Base-by-base conservation (phyloP, 805 yeast genomes). In the Jamesozyma spencerorum region DNA sequence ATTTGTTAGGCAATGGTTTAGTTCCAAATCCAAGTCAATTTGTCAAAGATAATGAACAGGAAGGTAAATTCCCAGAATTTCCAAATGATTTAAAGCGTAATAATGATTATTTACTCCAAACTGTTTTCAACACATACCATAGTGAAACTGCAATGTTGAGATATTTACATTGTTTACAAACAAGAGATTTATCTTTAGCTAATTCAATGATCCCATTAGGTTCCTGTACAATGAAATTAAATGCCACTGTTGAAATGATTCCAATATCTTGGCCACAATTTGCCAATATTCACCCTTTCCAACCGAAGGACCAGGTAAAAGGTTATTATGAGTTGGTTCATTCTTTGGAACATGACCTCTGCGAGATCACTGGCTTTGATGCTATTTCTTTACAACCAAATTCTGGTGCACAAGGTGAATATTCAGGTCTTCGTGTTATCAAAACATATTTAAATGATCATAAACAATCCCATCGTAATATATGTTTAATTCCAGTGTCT, bases 321-420 rank as follows among this genome's bases (percentile, higher is more conserved):
- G 98, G 98, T 30, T 92, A 90, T 64, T 60, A 72, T 49, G 81
- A 83, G 57, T 65, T 92, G 44, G 76, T 88, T 38, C 57, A 63
- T 18, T 94, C 85, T 57, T 74, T 92, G 27, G 95, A 85, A 61
- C 66, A 70, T 29, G 97, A 92, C 63, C 70, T 92, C 50, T 84
- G 88, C 42, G 85, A 83, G 48, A 88, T 92, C 48, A 90, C 98
- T 10, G 97, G 97, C 0, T 86, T 92, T 55, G 85, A 79, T 45
- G 90, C 85, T 31, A 81, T 94, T 17, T 84, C 97, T 2, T 68
- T 85, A 44, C 94, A 86, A 80, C 98, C 98, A 47, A 92, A 92
- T 61, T 85, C 97, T 31, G 98, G 98, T 50, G 97, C 98, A 31
- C 96, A 90, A 64, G 98, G 98, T 63, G 98, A 92, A 65, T 92